phyloP scores from a whole-genome alignment of 2,329 filamentous ascomycete species.

The Orbilia oligospora region DNA sequence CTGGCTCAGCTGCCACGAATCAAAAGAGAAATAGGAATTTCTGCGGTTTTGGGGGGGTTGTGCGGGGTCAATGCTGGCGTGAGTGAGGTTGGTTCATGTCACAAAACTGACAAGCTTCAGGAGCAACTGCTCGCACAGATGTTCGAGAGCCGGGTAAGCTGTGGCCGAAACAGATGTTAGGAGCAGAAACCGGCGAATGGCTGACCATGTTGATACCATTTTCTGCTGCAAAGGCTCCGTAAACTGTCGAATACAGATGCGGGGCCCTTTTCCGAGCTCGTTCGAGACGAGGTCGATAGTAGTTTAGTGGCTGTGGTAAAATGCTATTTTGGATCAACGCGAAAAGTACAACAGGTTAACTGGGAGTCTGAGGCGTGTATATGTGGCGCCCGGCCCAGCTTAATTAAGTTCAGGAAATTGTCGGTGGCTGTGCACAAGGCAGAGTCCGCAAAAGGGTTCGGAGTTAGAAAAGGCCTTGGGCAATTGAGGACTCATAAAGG shows the following conservation, averaged over 20 bases:
- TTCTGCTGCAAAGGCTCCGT: not conserved
- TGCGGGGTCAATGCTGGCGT: slow-evolving; percentile 40
- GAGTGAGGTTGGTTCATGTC: slow-evolving; percentile 19
- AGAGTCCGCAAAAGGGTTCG: not conserved
- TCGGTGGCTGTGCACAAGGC: not conserved
- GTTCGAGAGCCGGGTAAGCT: not conserved
- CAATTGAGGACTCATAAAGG: too few relatives aligned
- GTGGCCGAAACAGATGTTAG: slow-evolving; percentile 26
- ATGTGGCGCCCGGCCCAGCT: too few relatives aligned
- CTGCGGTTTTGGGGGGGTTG: slow-evolving; percentile 25
- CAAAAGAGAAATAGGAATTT: slow-evolving; percentile 8
- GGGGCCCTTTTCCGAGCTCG: slow-evolving; percentile 23
- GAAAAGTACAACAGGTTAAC: slow-evolving; percentile 25
- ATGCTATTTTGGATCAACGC: slow-evolving; percentile 22
- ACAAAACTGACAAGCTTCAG: slow-evolving; percentile 17
- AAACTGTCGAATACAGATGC: not conserved
- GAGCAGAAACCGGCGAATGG: not conserved
- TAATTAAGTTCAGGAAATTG: not conserved
- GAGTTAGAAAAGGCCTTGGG: slow-evolving; percentile 7
- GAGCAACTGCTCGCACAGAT: not conserved
- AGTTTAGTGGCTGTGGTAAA: not conserved
- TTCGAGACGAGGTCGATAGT: slow-evolving; percentile 20
- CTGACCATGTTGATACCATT: slow-evolving; percentile 19
- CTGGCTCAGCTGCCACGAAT: not conserved
- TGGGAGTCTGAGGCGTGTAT: not conserved